phyloP scores from a whole-genome alignment of 257 asterid genomes.

The Echium plantagineum region DNA sequence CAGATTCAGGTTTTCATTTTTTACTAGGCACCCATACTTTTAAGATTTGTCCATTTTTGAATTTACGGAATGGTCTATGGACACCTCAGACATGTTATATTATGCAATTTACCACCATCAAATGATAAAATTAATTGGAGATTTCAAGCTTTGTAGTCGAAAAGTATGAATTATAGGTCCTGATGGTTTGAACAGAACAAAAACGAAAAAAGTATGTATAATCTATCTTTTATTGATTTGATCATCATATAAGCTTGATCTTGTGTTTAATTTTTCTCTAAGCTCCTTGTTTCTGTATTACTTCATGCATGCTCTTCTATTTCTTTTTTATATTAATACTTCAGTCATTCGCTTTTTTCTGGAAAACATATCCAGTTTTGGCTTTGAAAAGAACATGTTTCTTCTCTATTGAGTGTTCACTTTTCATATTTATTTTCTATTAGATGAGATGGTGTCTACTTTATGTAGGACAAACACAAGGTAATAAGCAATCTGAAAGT shows the following conservation, averaged over 20 bases:
- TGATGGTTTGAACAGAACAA: not conserved
- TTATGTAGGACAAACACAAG: slow-evolving; percentile 75
- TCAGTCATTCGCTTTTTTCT: too few relatives aligned
- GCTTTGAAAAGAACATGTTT: not conserved
- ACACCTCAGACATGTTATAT: too few relatives aligned
- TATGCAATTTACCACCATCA: not conserved
- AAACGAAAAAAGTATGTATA: too few relatives aligned
- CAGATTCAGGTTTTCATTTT: slow-evolving; percentile 52
- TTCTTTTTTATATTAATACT: too few relatives aligned
- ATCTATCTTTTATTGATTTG: not conserved
- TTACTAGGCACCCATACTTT: slow-evolving; percentile 9
- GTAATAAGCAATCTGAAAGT: slow-evolving; percentile 70
- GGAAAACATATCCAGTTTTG: not conserved
- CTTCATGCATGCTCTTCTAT: too few relatives aligned
- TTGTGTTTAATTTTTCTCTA: not conserved
- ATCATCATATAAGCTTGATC: too few relatives aligned
- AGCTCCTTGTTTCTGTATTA: too few relatives aligned
- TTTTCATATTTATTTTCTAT: not conserved
- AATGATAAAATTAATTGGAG: not conserved
- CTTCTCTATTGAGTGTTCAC: not conserved
- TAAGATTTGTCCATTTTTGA: not conserved
- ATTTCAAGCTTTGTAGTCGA: not conserved
- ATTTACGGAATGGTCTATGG: not conserved
- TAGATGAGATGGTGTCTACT: slow-evolving; percentile 1
- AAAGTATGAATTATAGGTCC: not conserved